Base-by-base conservation (phyloP, 2,329 filamentous ascomycete genomes). In the Diaporthe citriasiana region DNA sequence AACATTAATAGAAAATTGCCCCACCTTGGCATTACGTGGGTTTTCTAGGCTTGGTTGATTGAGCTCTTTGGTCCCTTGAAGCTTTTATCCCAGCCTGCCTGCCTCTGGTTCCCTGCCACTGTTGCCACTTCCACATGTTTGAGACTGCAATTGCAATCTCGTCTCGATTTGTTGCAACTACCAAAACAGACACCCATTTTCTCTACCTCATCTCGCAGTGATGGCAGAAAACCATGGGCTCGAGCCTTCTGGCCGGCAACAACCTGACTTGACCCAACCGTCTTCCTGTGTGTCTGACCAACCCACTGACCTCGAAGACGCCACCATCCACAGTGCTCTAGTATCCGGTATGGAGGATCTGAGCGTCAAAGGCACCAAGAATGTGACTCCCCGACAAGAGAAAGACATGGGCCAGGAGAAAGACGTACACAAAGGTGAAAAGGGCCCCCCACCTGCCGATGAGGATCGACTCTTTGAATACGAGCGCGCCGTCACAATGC, bases 391-490 rank as follows among this genome's bases (percentile, higher is more conserved):
- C n/a, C 8, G 22, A 22, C 45, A 68, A 13, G 51, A 68, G 45
- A 25, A 40, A 33, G 63, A 63, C 4, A 30, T 27, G 4, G 56
- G 15, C 17, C 33, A 40, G 63, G 45, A 35, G 3, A 40, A 38
- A 10, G 56, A 13, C 30, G 15, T 27, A 12, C 19, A 9, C 8
- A 30, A 63, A 3, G 9, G 6, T 45, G 56, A 13, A 25, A 53
- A 53, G 10, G 33, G 42, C 1, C 45, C 56, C 3, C 35, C 45
- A 1, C 35, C 45, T 19, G 70, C 56, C 12, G 70, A 63, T 22
- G 70, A 71, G 45, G 70, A 71, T 25, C 70, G 70, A 15, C 45
- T 71, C 45, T 71, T 71, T 12, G 47, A 59, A 13, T 13, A 19
- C 17, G 70, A 71, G 70, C 70, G 70, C 35, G 6, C 57, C 19